Evolutionary conservation across 2,329 filamentous ascomycete species (phyloP), one percentile per base, ranked within the genome.

Genomic region (Metarhizium album): DNA sequence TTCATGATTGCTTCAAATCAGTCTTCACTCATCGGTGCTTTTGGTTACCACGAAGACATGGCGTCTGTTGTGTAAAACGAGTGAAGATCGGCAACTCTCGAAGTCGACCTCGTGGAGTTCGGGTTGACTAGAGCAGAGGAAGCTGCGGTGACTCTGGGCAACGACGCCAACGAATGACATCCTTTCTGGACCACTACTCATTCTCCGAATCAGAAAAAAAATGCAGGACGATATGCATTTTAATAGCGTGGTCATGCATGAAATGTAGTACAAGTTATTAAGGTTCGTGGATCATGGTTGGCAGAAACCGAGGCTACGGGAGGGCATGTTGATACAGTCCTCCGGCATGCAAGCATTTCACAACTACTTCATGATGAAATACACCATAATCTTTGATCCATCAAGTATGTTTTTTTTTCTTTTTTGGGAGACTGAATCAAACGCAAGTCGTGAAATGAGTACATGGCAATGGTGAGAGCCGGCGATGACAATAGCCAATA

Each of bases 221-320:
- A 40, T 35, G 35, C 38, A n/a, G 35, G 20, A 29, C 20, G 33
- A 42, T 51, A 37, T 31, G 37, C 43, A 42, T 47, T n/a, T 31
- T 29, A 40, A 45, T 42, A 43, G 37, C 45, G 31, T 46, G 46
- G 46, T n/a, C n/a, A 31, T 35, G 49, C 49, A 47, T 43, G 22
- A 43, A 43, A 24, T 43, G 40, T 18, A 24, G 31, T 45, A 45
- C 45, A 47, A 47, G 45, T 16, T 42, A 37, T 51, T 29, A 20
- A 40, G 40, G 47, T 37, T 31, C 24, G 38, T 45, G 45, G 27
- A 18, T 22, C 16, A 29, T 48, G 29, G 49, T 51, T 42, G 37
- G 27, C 45, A 14, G 38, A 37, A 14, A 16, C 14, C 35, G 14
- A 18, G 20, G 40, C 40, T 18, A 27, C 20, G 13, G 37, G 8